These are phyloP conservation scores for Porodaedalea pini DNA, from an alignment of 1,284 basidiomycete species.

Conservation along the genomic window DNA sequence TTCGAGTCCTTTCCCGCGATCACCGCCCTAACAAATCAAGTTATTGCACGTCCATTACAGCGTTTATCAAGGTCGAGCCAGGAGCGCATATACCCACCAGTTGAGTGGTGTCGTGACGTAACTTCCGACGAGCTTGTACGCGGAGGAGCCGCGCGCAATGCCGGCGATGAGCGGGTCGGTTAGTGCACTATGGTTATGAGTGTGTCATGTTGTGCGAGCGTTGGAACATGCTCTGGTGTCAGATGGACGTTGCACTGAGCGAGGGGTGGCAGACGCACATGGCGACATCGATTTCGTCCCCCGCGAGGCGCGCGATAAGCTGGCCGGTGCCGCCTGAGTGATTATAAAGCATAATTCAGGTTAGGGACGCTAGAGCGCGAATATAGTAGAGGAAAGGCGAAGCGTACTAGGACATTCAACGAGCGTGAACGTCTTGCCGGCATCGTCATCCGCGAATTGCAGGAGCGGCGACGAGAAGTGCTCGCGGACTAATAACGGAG, in stretches of 20 bases:
- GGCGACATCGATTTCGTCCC: conserved; percentile 86
- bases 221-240: neutral
- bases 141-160: conserved; percentile 81
- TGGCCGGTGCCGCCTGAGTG: conserved; percentile 83
- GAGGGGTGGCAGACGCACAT: conserved; percentile 49
- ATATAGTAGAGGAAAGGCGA: neutral
- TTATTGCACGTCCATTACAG: neutral
- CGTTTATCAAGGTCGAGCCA: neutral
- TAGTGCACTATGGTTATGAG: conserved; percentile 59
- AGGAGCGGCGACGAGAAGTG: conserved; percentile 90
- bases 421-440: conserved; percentile 69
- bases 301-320: conserved; percentile 77
- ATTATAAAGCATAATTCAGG: neutral
- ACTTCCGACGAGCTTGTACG: conserved; percentile 90
- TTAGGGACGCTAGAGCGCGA: neutral
- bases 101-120: conserved; percentile 87
- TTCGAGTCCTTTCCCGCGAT: conserved; percentile 78
- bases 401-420: conserved; percentile 82
- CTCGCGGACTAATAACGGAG: conserved; percentile 62
- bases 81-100: conserved; percentile 50
- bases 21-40: conserved; percentile 66
- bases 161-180: conserved; percentile 94
- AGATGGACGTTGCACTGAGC: neutral
- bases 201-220: conserved; percentile 16
- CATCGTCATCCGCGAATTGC: conserved; percentile 66